Percentiles rank a stretch among this genome's conserved stretches.
These are phyloP conservation scores for Yamadazyma taylorii DNA, from an alignment of 1,139 yeast genomes.

Conservation along the genomic window DNA sequence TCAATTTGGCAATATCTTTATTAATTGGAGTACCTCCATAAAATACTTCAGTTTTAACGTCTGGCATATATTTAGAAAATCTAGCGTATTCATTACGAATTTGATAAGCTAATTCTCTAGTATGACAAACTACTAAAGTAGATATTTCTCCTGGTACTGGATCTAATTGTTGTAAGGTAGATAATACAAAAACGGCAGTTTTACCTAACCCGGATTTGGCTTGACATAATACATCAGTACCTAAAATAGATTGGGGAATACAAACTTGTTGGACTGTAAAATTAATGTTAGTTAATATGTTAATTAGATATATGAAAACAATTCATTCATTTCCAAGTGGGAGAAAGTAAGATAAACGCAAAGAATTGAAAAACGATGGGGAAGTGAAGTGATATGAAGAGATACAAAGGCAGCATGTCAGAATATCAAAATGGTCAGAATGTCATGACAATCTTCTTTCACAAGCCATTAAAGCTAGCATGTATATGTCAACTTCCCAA, in stretches of 20 bases:
- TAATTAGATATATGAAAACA: background rate
- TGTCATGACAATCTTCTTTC: too few species aligned
- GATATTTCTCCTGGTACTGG: conserved; percentile 97
- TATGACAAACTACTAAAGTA: conserved; percentile 93
- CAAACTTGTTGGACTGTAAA: conserved; percentile 90
- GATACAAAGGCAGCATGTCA: too few species aligned
- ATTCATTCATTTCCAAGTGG: background rate
- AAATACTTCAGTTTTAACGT: conserved; percentile 93
- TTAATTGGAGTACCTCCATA: conserved; percentile 93
- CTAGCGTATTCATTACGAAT: conserved; percentile 96
- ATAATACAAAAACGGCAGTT: conserved; percentile 95
- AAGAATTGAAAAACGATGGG: background rate
- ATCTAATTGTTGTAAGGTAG: conserved; percentile 95
- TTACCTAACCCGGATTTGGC: conserved; percentile 99
- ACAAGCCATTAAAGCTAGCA: too few species aligned
- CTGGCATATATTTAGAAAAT: conserved; percentile 98
- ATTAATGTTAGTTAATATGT: conserved; percentile 2
- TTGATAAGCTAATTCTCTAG: conserved; percentile 98
- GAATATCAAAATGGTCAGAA: too few species aligned
- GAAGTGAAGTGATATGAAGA: too few species aligned
- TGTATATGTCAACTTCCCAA: too few species aligned
- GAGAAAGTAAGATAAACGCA: background rate
- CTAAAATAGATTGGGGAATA: conserved; percentile 96
- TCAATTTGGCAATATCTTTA: conserved; percentile 84
- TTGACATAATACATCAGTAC: conserved; percentile 97